Evolutionary conservation across 768 basidiomycete genomes (phyloP).

Genomic region (Paxillus ammoniavirescens): DNA sequence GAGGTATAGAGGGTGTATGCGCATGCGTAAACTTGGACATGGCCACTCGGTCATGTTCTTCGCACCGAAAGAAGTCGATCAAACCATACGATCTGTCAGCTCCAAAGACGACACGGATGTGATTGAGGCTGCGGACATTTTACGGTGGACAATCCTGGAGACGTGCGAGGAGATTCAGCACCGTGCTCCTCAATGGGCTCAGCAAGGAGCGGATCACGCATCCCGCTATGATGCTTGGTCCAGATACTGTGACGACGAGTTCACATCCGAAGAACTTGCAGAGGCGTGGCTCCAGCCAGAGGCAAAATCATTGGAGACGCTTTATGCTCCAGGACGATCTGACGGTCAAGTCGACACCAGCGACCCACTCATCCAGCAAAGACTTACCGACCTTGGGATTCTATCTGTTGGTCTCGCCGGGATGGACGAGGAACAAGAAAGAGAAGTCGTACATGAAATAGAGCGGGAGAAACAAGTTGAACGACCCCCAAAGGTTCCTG

Average conservation of each 20-base stretch:
- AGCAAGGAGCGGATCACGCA: conserved; percentile 39
- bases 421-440: conserved; percentile 43
- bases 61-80: conserved; percentile 41
- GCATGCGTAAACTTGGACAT: conserved; percentile 45
- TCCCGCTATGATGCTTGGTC: conserved; percentile 23
- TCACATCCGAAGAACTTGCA: not conserved
- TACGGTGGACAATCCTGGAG: conserved; percentile 45
- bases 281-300: conserved; percentile 40
- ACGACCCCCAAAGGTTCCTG: conserved; percentile 29
- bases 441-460: conserved; percentile 40
- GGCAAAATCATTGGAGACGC: conserved; percentile 33
- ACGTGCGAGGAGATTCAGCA: conserved; percentile 41
- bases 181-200: conserved; percentile 40
- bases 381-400: conserved; percentile 8
- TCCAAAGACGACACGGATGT: conserved; percentile 2
- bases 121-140: conserved; percentile 32
- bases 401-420: conserved; percentile 5
- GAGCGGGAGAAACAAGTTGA: conserved; percentile 41
- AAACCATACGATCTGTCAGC: conserved; percentile 32
- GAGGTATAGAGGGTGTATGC: conserved; percentile 43
- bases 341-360: conserved; percentile 1
- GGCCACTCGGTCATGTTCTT: conserved; percentile 47
- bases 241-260: conserved; percentile 9
- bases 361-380: conserved; percentile 22
- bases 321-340: conserved; percentile 25